Percentiles rank a stretch among this genome's conserved stretches.
phyloP scores from a whole-genome alignment of 148 eudicot genomes.

The Talinum fruticosum region DNA sequence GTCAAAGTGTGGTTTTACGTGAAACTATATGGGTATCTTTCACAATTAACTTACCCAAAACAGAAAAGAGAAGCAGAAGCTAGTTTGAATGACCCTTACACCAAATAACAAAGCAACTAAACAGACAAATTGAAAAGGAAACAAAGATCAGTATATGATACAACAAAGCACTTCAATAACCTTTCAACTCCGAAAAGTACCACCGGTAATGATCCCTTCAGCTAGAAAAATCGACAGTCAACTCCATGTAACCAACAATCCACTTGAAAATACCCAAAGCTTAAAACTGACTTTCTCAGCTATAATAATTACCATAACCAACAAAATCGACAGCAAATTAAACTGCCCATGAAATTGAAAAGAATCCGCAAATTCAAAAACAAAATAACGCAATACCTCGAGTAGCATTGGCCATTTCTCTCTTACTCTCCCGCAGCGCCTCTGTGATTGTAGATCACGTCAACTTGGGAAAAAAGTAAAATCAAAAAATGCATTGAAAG shows the following conservation, averaged over 20 bases:
- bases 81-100: background rate
- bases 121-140: background rate
- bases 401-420: slow-evolving; percentile 91
- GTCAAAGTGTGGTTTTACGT: background rate
- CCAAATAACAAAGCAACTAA: background rate
- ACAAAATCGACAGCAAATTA: background rate
- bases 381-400: slow-evolving; percentile 52
- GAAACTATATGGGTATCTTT: background rate
- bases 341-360: background rate
- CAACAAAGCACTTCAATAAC: background rate
- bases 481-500: background rate
- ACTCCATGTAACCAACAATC: background rate
- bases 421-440: slow-evolving; percentile 85
- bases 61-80: background rate
- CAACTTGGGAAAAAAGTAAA: slow-evolving; percentile 8
- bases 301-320: background rate
- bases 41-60: background rate
- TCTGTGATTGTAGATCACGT: slow-evolving; percentile 39
- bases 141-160: background rate
- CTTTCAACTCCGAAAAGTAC: background rate
- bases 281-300: background rate
- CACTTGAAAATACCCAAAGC: background rate
- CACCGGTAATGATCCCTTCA: background rate
- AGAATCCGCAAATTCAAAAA: background rate
- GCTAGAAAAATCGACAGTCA: background rate